A percentile compares a stretch with the other conserved stretches of the same genome.
Conservation (phyloP, 1,284 basidiomycete genomes). For the Boletus smithii region DNA sequence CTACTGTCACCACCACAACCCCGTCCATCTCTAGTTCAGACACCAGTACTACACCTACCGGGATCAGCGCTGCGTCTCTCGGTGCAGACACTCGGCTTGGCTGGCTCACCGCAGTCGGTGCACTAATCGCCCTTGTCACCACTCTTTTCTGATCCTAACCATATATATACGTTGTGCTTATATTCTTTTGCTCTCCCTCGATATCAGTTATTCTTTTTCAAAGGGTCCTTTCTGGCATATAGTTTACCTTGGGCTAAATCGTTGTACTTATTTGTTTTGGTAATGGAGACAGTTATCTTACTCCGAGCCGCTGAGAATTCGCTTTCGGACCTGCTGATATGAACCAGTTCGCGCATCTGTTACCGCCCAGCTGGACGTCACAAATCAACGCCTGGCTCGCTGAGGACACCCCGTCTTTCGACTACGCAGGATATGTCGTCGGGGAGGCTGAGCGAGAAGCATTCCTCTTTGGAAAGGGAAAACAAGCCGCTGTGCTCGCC, state of each 20-base stretch:
- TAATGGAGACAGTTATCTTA: background rate
- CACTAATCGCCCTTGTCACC: slow-evolving; percentile 28
- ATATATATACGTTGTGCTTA: background rate
- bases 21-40: slow-evolving; percentile 21
- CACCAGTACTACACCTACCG: slow-evolving; percentile 27
- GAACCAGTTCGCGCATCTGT: slow-evolving; percentile 63
- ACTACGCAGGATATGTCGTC: slow-evolving; percentile 97
- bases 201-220: background rate
- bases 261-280: background rate
- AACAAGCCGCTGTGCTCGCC: slow-evolving; percentile 76
- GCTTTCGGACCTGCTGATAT: slow-evolving; percentile 3
- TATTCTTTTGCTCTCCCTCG: background rate
- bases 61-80: slow-evolving; percentile 30
- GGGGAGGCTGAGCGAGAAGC: slow-evolving; percentile 88
- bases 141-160: slow-evolving; percentile 17
- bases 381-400: slow-evolving; percentile 83
- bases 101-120: slow-evolving; percentile 30
- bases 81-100: slow-evolving; percentile 25
- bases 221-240: background rate
- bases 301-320: too few relatives aligned
- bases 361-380: slow-evolving; percentile 88
- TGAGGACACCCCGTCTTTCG: slow-evolving; percentile 95
- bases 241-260: background rate
- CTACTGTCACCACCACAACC: slow-evolving; percentile 22
- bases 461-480: slow-evolving; percentile 85